A percentile compares a stretch with the other conserved stretches of the same genome.
phyloP scores from a whole-genome alignment of 148 eudicot species.

The Camellia japonica region DNA sequence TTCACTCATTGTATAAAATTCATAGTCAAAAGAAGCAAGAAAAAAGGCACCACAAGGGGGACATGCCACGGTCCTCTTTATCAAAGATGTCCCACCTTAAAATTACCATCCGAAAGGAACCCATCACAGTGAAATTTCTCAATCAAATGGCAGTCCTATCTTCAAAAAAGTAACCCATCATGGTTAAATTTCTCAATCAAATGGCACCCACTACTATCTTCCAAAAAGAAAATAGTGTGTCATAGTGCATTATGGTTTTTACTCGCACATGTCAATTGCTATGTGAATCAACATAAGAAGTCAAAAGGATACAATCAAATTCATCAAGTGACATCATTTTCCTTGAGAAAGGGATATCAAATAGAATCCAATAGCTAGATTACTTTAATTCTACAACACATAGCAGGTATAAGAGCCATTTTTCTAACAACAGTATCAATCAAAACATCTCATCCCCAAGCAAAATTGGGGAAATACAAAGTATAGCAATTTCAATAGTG shows the following conservation, averaged over 20 bases:
- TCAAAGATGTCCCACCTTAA: conserved; percentile 5
- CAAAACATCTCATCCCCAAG: neutral
- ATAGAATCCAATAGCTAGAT: neutral
- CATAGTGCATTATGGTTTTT: no score
- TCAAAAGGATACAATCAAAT: no score
- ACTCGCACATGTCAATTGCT: no score
- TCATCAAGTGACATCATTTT: no score
- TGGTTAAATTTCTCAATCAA: neutral
- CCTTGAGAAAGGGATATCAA: no score
- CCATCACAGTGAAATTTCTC: neutral
- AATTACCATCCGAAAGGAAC: neutral
- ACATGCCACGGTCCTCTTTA: neutral
- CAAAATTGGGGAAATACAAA: neutral
- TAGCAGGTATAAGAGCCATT: neutral
- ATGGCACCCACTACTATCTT: no score
- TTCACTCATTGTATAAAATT: neutral
- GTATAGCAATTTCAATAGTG: neutral
- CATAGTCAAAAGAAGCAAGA: neutral
- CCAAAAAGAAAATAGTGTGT: no score
- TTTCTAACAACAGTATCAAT: neutral
- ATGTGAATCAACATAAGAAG: no score
- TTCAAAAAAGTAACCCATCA: neutral
- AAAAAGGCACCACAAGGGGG: no score
- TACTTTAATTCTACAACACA: neutral
- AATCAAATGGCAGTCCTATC: no score